A percentile compares a stretch with the other conserved stretches of the same genome.
These are phyloP conservation scores for Straminergon stramineum DNA, from an alignment of 225 moss, liverwort and hornwort genomes.

Conservation along the genomic window DNA sequence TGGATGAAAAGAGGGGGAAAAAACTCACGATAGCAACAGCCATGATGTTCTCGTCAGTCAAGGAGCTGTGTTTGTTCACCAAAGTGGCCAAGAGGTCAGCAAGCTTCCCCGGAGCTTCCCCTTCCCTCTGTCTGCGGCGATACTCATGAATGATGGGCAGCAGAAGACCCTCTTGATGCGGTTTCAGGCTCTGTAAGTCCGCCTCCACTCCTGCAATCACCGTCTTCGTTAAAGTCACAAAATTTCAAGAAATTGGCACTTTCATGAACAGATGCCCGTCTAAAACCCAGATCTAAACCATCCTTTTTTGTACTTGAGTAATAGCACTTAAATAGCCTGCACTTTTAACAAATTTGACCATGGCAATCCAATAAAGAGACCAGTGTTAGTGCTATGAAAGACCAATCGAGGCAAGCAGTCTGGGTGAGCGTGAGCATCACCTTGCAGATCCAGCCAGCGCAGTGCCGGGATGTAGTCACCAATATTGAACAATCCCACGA, in stretches of 20 bases:
- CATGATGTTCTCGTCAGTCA: conserved; percentile 39
- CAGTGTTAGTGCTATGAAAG: neutral
- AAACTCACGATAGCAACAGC: conserved; percentile 43
- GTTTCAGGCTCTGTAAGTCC: conserved; percentile 15
- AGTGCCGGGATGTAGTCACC: conserved; percentile 67
- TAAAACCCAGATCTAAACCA: neutral
- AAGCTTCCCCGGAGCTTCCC: neutral
- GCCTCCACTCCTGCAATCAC: conserved; percentile 36
- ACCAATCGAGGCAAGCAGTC: neutral
- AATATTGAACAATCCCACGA: conserved; percentile 72
- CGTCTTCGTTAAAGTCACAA: neutral
- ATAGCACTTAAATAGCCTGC: neutral
- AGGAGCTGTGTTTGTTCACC: conserved; percentile 9
- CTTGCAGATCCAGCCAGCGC: conserved; percentile 70
- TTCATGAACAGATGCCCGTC: too few species aligned
- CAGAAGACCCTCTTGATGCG: conserved; percentile 39
- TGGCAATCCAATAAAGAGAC: neutral
- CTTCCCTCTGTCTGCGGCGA: conserved; percentile 4
- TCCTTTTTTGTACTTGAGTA: too few species aligned
- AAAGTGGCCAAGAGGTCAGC: conserved; percentile 31
- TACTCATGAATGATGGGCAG: conserved; percentile 36
- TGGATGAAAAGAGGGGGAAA: too few species aligned
- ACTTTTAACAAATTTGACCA: neutral
- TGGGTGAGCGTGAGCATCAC: neutral
- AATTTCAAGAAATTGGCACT: neutral